Evolutionary conservation across 176 grass and related monocot genomes (phyloP), one percentile per base, ranked within the genome.

Genomic region (Avena insularis): DNA sequence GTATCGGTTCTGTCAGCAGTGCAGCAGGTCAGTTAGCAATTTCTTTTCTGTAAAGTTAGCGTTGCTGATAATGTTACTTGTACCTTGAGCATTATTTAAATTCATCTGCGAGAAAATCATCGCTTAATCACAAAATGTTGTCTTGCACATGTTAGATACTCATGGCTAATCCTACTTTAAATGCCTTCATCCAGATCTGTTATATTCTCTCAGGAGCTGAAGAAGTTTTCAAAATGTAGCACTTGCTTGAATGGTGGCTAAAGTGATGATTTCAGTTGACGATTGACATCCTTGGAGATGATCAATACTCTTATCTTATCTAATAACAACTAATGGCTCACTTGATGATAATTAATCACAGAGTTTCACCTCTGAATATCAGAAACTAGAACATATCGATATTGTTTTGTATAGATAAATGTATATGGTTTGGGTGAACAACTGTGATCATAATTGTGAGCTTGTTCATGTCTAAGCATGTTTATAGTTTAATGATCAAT

Each of bases 1-100:
- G 73, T 81, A 92, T 59, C 93, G 95, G 8, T 98, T 98, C 86
- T 98, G 93, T 70, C 95, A 98, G 87, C 93, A 98, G 72, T 95
- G 95, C 78, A 98, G 95, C 88, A 98, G 92, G 94, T 96, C 78
- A 69, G 86, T 75, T 73, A 43, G 60, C 63, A 62, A 83, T 82
- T 88, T 89, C 36, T 71, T 82, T 76, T 77, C 62, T 75, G 63
- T 40, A 67, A 80, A 33, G 35, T 86, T 68, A 75, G 40, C 25
- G 9, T 40, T 53, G 13, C 33, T 51, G 11, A 61, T 51, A 38
- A 63, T 84, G 57, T 80, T 53, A 36, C 62, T 45, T 49, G 29
- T 89, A 66, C 7, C 53, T 59, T 85, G n/a, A 49, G 16, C 72
- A 67, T 80, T 80, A 17, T 53, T 77, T 54, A 65, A 43, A 56